A percentile compares a stretch with the other conserved stretches of the same genome.
Conservation (phyloP, 768 basidiomycete species). For the Cyclocybe cylindracea region DNA sequence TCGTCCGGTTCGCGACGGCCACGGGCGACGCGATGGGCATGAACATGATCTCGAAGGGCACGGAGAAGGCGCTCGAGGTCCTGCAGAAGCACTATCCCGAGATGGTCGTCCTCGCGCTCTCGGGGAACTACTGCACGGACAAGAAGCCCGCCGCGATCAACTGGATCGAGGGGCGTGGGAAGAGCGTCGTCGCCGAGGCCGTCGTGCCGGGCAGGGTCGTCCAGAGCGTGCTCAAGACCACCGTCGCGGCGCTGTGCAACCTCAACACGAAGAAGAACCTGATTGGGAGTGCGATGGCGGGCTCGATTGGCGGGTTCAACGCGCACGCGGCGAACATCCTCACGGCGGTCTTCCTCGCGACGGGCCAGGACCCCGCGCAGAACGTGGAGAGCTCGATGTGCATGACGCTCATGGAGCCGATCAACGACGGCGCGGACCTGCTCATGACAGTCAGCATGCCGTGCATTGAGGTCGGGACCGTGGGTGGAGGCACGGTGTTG, state of each 20-base stretch:
- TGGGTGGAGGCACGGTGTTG: slow-evolving; percentile 95
- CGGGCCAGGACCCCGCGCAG: slow-evolving; percentile 98
- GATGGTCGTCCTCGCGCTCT: slow-evolving; percentile 89
- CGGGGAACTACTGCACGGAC: slow-evolving; percentile 99
- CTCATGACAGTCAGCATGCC: slow-evolving; percentile 97
- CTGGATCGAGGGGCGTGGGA: slow-evolving; percentile 99
- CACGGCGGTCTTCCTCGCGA: slow-evolving; percentile 93
- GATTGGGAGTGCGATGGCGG: slow-evolving; percentile 97
- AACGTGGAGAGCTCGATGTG: slow-evolving; percentile 99
- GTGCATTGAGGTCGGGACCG: slow-evolving; percentile 98
- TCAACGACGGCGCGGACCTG: slow-evolving; percentile 86
- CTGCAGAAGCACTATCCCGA: slow-evolving; percentile 82
- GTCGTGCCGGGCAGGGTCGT: slow-evolving; percentile 89
- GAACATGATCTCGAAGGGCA: slow-evolving; percentile 99
- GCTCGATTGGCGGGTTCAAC: slow-evolving; percentile 96
- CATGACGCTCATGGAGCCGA: slow-evolving; percentile 99
- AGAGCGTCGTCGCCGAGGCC: slow-evolving; percentile 97
- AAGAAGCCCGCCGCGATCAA: slow-evolving; percentile 99
- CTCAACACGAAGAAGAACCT: slow-evolving; percentile 97
- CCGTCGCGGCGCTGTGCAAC: slow-evolving; percentile 84
- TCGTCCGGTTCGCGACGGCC: slow-evolving; percentile 88
- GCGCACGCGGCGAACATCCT: slow-evolving; percentile 98
- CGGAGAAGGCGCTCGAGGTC: slow-evolving; percentile 88
- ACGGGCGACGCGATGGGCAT: slow-evolving; percentile 99
- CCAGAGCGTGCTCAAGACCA: slow-evolving; percentile 92